Evolutionary conservation across 305 asterid genomes (phyloP), one percentile per base, ranked within the genome.

Genomic region (Fraxinus albicans): DNA sequence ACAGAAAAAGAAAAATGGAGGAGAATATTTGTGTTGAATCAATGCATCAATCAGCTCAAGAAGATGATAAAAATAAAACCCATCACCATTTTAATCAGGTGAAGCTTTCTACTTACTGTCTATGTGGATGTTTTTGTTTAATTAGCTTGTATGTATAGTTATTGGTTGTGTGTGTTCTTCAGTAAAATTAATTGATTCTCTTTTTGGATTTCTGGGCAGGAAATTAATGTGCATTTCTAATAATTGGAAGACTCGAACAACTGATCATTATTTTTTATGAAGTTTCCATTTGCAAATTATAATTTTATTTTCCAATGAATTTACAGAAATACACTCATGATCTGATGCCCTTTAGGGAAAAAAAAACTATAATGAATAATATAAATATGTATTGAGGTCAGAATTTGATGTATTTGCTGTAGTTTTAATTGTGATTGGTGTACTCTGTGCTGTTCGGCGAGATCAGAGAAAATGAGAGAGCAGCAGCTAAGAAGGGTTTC

Each of bases 11-110:
- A 89, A 36, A 36, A 36, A 36, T 89, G 91, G 87, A 88, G 83
- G 89, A 87, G 83, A 73, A 15, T 58, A 76, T 27, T 70, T 82
- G 80, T 65, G 89, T 75, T 13, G 84, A 80, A n/a, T 58, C 84
- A 31, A 34, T 47, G 84, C 81, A 84, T 60, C 88, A 80, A 81
- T 27, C 65, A 76, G 86, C 60, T 77, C 82, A 82, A 67, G 86
- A 79, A 83, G 85, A 77, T 67, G 81, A 53, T 29, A 63, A 6
- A 15, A 81, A 31, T 79, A 65, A 65, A 65, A 13, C 55, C 13
- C 88, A 81, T 40, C 74, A 29, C 38, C 74, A 12, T 38, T 85
- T 73, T 79, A 79, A 85, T 80, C 86, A 86, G 90, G 90, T 85
- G 8, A 34, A 23, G 73, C 23, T 77, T 69, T 75, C 23, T 21